These are phyloP conservation scores for Epicoccum sorghinum DNA, from an alignment of 2,329 filamentous ascomycete genomes.

Conservation along the genomic window DNA sequence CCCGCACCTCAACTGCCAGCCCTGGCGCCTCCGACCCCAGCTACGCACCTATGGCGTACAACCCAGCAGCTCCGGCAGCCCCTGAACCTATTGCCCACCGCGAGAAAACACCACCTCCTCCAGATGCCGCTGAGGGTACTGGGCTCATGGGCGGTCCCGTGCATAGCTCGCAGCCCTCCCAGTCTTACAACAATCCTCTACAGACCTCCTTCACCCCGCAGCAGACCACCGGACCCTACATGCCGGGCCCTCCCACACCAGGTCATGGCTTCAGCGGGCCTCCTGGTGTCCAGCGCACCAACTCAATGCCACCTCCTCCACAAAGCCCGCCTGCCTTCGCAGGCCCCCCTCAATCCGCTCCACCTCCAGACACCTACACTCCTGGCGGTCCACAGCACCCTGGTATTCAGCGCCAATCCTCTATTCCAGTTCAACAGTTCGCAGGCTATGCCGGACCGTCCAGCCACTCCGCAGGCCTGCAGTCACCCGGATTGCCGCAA, in stretches of 20 bases:
- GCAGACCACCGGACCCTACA: constrained; percentile 46
- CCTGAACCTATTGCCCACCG: constrained; percentile 74
- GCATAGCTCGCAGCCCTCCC: constrained; percentile 45
- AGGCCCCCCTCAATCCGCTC: constrained; percentile 42
- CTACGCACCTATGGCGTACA: constrained; percentile 74
- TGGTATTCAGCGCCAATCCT: constrained; percentile 39
- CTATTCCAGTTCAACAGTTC: constrained; percentile 31
- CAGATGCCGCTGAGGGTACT: constrained; percentile 64
- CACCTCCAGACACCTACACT: constrained; percentile 33
- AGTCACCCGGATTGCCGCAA: constrained; percentile 26
- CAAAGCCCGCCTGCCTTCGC: constrained; percentile 48
- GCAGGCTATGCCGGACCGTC: constrained; percentile 3
- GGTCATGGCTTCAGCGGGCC: constrained; percentile 42
- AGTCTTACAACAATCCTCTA: constrained; percentile 39
- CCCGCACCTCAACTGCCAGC: constrained; percentile 34
- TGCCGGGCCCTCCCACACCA: constrained; percentile 50
- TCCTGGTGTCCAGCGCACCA: constrained; percentile 40
- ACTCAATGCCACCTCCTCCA: constrained; percentile 44
- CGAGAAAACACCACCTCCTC: constrained; percentile 79
- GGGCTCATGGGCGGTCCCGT: constrained; percentile 49
- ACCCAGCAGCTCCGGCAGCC: constrained; percentile 77
- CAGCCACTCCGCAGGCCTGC: not conserved
- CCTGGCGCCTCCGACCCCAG: constrained; percentile 43
- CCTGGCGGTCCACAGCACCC: constrained; percentile 32
- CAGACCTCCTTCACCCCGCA: constrained; percentile 44